Evolutionary conservation across 257 asterid species (phyloP), one percentile per base, ranked within the genome.

Genomic region (Ajuga chamaepitys): DNA sequence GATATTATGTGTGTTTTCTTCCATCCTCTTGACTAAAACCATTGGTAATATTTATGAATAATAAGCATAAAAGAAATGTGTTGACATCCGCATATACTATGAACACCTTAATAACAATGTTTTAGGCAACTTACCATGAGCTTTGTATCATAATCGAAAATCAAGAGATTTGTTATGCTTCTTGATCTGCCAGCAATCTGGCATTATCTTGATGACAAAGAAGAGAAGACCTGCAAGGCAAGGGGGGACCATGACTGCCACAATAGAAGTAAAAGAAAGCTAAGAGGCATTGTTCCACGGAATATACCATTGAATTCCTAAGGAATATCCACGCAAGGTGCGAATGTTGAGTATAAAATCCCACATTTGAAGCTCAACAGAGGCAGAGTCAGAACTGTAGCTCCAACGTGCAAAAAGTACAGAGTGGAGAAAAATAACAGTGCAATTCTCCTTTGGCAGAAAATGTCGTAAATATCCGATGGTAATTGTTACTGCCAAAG

Each of bases 301-400:
- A 70, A 80, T 83, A 83, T 75, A 38, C 86, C 75, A 25, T 26
- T 38, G 58, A 54, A 65, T 63, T 66, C 53, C 42, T 26, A 46
- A 65, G 50, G 85, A 73, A 83, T 83, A 80, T 83, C 83, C 85
- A 67, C 11, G 48, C 25, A 58, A 67, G 70, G 42, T 75, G 77
- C 83, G 78, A 72, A 77, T 77, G 62, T 68, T n/a, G 44, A 67
- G 71, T 4, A 77, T 75, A 72, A 74, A 74, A 58, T 51, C 53
- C 53, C 68, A 20, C 35, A 41, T 24, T 24, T 40, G 68, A 65
- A 70, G 71, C 72, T 62, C 66, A 50, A 51, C 48, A 28, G 73
- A 63, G 62, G 13, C 57, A 65, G 64, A 42, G 38, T 34, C 62
- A 38, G 25, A 75, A 34, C 17, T 40, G 61, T 55, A 57, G 44